These are phyloP conservation scores for Epichloe aotearoae DNA, from an alignment of 2,329 filamentous ascomycete species.

Conservation along the genomic window DNA sequence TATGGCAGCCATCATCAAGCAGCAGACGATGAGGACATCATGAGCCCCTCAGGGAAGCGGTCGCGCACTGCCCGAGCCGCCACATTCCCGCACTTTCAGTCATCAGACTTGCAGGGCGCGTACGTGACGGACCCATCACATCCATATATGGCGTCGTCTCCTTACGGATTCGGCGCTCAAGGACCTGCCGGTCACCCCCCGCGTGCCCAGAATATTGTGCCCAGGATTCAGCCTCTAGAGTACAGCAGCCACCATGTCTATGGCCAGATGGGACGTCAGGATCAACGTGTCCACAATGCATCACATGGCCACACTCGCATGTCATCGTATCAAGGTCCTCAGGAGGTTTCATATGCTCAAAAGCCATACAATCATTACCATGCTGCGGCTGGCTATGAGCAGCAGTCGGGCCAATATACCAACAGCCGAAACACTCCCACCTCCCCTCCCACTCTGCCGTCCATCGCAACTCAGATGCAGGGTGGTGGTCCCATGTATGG, in stretches of 20 bases:
- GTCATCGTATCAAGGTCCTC: slow-evolving; percentile 1
- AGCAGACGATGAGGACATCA: slow-evolving; percentile 6
- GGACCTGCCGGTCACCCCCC: slow-evolving; percentile 5
- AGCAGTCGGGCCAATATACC: neutral
- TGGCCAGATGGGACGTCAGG: neutral
- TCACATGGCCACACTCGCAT: slow-evolving; percentile 1
- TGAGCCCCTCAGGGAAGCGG: slow-evolving; percentile 13
- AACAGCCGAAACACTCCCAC: slow-evolving; percentile 2
- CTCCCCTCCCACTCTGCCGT: slow-evolving; percentile 12
- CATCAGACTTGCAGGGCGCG: neutral
- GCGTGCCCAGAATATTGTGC: slow-evolving; percentile 12
- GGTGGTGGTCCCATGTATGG: neutral
- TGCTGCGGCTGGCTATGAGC: neutral
- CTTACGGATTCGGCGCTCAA: slow-evolving; percentile 3
- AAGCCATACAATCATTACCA: neutral
- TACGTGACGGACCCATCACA: slow-evolving; percentile 1
- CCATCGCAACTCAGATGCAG: slow-evolving; percentile 12
- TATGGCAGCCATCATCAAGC: slow-evolving; percentile 2
- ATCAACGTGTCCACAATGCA: neutral
- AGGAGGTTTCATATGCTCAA: neutral
- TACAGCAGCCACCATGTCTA: slow-evolving; percentile 6
- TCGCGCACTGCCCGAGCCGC: slow-evolving; percentile 7
- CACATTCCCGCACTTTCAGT: slow-evolving; percentile 1
- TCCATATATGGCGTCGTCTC: slow-evolving; percentile 3
- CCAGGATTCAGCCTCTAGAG: slow-evolving; percentile 11